phyloP scores from a whole-genome alignment of 495 filamentous ascomycete species.

The Annulohypoxylon moriforme region DNA sequence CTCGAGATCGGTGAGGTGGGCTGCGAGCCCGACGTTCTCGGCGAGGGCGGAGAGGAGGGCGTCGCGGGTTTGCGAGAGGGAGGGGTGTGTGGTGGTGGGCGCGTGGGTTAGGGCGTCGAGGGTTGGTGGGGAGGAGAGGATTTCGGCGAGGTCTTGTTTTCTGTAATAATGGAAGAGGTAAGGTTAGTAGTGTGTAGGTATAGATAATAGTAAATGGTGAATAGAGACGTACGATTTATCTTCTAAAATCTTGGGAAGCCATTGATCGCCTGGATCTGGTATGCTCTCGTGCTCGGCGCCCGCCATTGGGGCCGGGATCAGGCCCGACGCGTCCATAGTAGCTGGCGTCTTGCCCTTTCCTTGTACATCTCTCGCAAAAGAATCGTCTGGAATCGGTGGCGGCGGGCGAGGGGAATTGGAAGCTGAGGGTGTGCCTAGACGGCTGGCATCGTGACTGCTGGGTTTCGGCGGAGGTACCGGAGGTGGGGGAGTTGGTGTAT shows the following conservation, averaged over 20 bases:
- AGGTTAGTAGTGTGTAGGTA: background rate
- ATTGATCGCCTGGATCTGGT: conserved; percentile 66
- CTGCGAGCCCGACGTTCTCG: conserved; percentile 74
- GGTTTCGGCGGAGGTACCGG: conserved; percentile 81
- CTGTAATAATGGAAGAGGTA: conserved; percentile 27
- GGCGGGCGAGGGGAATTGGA: conserved; percentile 57
- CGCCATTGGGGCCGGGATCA: conserved; percentile 38
- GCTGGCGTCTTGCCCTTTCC: conserved; percentile 12
- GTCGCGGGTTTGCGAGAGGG: conserved; percentile 63
- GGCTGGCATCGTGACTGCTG: conserved; percentile 73
- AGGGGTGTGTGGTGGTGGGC: conserved; percentile 74
- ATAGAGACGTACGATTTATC: conserved; percentile 74
- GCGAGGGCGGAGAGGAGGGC: conserved; percentile 70
- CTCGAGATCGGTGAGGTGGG: conserved; percentile 68
- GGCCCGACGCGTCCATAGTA: conserved; percentile 35
- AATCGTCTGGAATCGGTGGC: conserved; percentile 51
- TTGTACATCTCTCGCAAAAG: conserved; percentile 16
- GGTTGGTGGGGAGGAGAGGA: conserved; percentile 68
- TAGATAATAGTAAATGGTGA: background rate
- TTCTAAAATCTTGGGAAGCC: conserved; percentile 75
- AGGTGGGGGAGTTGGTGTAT: conserved; percentile 58
- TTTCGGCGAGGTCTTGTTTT: conserved; percentile 72
- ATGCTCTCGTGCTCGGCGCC: conserved; percentile 36
- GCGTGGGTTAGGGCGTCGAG: conserved; percentile 72
- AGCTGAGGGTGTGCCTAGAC: conserved; percentile 68